phyloP scores from a whole-genome alignment of 176 grass and related monocot genomes.

The Carex scoparia region DNA sequence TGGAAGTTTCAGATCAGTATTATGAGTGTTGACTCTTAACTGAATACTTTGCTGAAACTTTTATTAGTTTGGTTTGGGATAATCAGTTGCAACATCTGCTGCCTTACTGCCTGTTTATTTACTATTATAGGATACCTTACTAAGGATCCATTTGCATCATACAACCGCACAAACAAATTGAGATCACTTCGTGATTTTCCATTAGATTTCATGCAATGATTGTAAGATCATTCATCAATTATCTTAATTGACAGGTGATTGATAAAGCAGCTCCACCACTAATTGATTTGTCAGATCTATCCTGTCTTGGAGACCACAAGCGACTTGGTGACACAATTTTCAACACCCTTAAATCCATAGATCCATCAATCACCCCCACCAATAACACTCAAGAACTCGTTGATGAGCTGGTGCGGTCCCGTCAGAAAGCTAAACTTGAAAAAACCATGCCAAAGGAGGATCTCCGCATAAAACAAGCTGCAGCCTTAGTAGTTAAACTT shows the following conservation, averaged over 20 bases:
- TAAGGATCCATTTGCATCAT: background rate
- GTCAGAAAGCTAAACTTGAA: constrained; percentile 74
- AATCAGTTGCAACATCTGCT: constrained; percentile 1
- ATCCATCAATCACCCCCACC: constrained; percentile 36
- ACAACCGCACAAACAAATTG: background rate
- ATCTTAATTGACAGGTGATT: constrained; percentile 47
- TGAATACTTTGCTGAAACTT: background rate
- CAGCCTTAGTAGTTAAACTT: constrained; percentile 92
- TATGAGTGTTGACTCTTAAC: background rate
- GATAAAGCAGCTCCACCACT: constrained; percentile 79
- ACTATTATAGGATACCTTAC: background rate
- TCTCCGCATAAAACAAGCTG: constrained; percentile 96
- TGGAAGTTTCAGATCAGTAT: background rate
- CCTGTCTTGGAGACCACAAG: constrained; percentile 71
- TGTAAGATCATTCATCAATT: background rate
- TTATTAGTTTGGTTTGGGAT: background rate
- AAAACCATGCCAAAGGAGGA: constrained; percentile 97
- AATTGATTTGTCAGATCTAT: constrained; percentile 75
- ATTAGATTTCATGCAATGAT: background rate
- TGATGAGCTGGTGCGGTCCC: constrained; percentile 72
- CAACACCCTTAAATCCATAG: constrained; percentile 62
- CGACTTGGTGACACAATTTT: constrained; percentile 74
- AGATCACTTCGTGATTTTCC: background rate
- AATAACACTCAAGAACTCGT: constrained; percentile 66
- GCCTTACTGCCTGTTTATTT: background rate